Base-by-base conservation (phyloP, 257 asterid genomes). In the Solanum chiquidenum region DNA sequence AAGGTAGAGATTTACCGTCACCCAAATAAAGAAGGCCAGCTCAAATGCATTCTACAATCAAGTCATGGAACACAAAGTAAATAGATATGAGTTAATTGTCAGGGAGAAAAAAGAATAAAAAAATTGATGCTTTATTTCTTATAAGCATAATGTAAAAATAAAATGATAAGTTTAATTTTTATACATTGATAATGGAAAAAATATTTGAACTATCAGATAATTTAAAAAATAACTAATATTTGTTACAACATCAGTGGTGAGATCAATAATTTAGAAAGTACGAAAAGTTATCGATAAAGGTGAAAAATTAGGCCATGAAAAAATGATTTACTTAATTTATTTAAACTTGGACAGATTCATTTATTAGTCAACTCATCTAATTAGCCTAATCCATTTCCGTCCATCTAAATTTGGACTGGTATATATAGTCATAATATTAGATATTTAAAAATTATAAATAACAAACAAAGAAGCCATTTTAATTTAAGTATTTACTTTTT, bases 11-110 rank as follows among this genome's bases (percentile, higher is more conserved):
- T 14, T 75, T 91, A 94, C 96, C 96, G 95, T 92, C 37, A 93
- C 96, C 98, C 98, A 95, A 42, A 93, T 29, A 94, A 94, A 92
- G 93, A 95, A 95, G 7, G 98, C 89, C 35, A 93, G 58, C 89
- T 94, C 96, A 49, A 93, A 93, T 10, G 98, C 94, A 80, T 95
- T 95, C 98, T 95, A 92, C 86, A 34, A 86, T 9, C 68, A 83
- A 25, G n/a, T 23, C 74, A 49, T 52, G 20, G 12, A 40, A 71
- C 82, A 33, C 74, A 46, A 1, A 71, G 13, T 13, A n/a, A 64
- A 75, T 79, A 83, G 52, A 27, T 42, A 60, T 11, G 33, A 87
- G 79, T 12, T 84, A 76, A n/a, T 40, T 76, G 83, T 40, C 12
- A 23, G 33, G 58, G 79, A 34, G 27, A 12, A 25, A 7, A 40